phyloP scores from a whole-genome alignment of 2,329 filamentous ascomycete genomes.

The Coniochaeta pulveracea region DNA sequence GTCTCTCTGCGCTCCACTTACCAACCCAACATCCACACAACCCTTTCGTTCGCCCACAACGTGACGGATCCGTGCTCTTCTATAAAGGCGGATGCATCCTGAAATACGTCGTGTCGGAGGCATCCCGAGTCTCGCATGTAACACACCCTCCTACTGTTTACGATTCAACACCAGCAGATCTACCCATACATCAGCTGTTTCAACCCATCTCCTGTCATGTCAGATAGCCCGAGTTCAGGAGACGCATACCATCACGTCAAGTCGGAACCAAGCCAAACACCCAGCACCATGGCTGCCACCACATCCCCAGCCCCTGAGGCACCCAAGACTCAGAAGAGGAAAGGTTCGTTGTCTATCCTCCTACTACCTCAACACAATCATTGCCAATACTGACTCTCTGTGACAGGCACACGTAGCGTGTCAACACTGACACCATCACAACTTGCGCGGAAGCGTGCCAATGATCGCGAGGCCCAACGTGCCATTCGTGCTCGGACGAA shows the following conservation, averaged over 20 bases:
- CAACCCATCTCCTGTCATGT: too few species aligned
- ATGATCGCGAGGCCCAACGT: slow-evolving; percentile 82
- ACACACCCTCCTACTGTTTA: too few species aligned
- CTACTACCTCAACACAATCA: not conserved
- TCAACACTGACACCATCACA: slow-evolving; percentile 82
- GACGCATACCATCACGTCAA: not conserved
- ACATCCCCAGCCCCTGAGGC: slow-evolving; percentile 1
- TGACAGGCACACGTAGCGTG: slow-evolving; percentile 57
- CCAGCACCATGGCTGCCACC: not conserved
- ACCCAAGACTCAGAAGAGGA: slow-evolving; percentile 1
- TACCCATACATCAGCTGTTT: too few species aligned
- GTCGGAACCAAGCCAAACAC: not conserved
- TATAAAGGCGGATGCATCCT: too few species aligned
- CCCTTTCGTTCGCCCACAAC: too few species aligned
- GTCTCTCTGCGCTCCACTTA: too few species aligned
- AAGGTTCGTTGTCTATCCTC: not conserved
- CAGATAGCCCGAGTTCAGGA: not conserved
- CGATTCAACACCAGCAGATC: too few species aligned
- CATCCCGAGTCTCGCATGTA: too few species aligned
- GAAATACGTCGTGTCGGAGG: too few species aligned
- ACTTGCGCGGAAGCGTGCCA: slow-evolving; percentile 79
- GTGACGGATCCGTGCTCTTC: too few species aligned
- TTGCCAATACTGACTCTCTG: slow-evolving; percentile 1
- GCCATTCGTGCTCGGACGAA: slow-evolving; percentile 81
- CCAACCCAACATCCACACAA: too few species aligned